phyloP scores from a whole-genome alignment of 2,329 filamentous ascomycete genomes.

The Aspergillus calidoustus region DNA sequence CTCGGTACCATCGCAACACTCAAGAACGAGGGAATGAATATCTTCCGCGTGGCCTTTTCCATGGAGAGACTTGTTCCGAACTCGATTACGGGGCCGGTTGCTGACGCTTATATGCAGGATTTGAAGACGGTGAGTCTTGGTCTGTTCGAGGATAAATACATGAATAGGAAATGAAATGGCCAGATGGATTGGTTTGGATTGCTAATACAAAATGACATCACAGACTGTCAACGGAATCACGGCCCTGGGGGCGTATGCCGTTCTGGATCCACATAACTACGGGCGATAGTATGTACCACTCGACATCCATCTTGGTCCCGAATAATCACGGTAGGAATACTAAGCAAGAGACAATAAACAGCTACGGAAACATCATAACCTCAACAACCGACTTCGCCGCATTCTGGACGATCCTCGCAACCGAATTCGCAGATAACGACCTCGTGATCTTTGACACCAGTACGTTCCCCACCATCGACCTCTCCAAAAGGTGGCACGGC shows the following conservation, averaged over 20 bases:
- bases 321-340: neutral
- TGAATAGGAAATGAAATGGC: too few species aligned
- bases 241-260: constrained; percentile 55
- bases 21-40: constrained; percentile 59
- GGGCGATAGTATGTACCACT: constrained; percentile 42
- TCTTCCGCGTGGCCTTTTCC: constrained; percentile 60
- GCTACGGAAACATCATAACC: constrained; percentile 29
- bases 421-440: constrained; percentile 57
- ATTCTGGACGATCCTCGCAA: constrained; percentile 63
- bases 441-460: constrained; percentile 67
- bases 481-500: neutral
- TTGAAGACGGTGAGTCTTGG: constrained; percentile 33
- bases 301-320: too few species aligned
- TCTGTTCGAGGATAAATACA: too few species aligned
- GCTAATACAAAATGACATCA: neutral
- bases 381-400: constrained; percentile 59
- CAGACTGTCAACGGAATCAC: constrained; percentile 46
- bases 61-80: constrained; percentile 61
- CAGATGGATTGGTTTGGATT: neutral
- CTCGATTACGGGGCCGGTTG: constrained; percentile 48
- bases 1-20: constrained; percentile 56
- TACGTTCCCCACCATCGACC: constrained; percentile 12
- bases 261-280: constrained; percentile 67
- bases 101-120: constrained; percentile 50
- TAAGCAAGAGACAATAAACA: neutral